A percentile compares a stretch with the other conserved stretches of the same genome.
phyloP scores from a whole-genome alignment of 176 grass and related monocot genomes.

The Luzula sylvatica region DNA sequence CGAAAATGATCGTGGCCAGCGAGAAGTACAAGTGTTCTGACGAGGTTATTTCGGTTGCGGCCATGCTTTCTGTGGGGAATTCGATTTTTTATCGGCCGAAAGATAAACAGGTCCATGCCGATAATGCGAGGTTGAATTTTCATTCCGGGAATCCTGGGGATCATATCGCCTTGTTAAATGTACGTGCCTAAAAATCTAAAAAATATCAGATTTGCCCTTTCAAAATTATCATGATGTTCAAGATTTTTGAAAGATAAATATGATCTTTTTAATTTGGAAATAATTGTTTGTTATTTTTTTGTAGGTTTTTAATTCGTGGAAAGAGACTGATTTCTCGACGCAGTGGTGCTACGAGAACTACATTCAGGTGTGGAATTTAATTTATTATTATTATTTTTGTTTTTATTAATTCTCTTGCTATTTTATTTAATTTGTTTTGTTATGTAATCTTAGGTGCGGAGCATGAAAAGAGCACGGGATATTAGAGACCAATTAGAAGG shows the following conservation, averaged over 20 bases:
- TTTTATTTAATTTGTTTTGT: background rate
- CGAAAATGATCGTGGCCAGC: slow-evolving; percentile 77
- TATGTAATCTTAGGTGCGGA: slow-evolving; percentile 71
- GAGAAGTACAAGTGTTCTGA: too few species aligned
- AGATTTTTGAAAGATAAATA: slow-evolving; percentile 10
- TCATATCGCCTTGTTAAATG: too few species aligned
- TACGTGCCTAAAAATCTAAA: slow-evolving; percentile 66
- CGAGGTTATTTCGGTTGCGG: too few species aligned
- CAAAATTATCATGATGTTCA: background rate
- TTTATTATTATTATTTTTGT: too few species aligned
- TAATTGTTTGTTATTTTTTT: slow-evolving; percentile 13
- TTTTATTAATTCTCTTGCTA: slow-evolving; percentile 5
- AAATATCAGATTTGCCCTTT: slow-evolving; percentile 10
- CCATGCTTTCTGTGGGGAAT: too few species aligned
- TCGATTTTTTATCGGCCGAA: too few species aligned
- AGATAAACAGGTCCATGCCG: slow-evolving; percentile 89
- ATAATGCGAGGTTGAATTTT: slow-evolving; percentile 85
- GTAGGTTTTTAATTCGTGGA: slow-evolving; percentile 79
- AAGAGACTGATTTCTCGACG: too few species aligned
- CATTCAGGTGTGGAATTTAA: too few species aligned
- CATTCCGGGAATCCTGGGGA: slow-evolving; percentile 80
- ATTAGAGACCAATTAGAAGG: too few species aligned
- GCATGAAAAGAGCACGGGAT: too few species aligned
- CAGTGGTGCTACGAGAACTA: too few species aligned
- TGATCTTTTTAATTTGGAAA: too few species aligned